A percentile compares a stretch with the other conserved stretches of the same genome.
These are phyloP conservation scores for Metschnikowia lunata DNA, from an alignment of 805 yeast species.

Conservation along the genomic window DNA sequence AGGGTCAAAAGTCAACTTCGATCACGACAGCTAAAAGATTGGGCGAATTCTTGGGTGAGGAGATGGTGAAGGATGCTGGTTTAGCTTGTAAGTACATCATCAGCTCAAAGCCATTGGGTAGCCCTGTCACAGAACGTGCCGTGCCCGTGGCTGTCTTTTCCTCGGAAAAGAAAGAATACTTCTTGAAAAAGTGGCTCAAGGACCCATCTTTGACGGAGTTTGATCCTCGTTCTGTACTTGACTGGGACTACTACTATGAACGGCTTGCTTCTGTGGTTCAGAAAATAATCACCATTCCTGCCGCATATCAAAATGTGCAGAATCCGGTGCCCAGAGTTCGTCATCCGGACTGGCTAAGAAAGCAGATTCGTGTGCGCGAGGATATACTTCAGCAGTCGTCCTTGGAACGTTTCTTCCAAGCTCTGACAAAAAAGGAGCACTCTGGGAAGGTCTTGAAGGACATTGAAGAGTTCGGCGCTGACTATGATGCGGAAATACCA, in stretches of 20 bases:
- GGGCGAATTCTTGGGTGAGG: conserved; percentile 92
- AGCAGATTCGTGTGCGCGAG: conserved; percentile 52
- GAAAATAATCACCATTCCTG: conserved; percentile 94
- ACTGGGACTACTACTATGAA: conserved; percentile 90
- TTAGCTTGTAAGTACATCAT: conserved; percentile 92
- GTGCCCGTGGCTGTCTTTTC: conserved; percentile 94
- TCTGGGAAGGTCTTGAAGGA: conserved; percentile 44
- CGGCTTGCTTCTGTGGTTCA: conserved; percentile 90
- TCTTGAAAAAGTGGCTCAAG: conserved; percentile 79
- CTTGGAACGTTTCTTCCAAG: conserved; percentile 53
- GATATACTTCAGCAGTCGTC: conserved; percentile 72
- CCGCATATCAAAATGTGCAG: conserved; percentile 80
- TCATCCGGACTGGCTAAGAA: conserved; percentile 91
- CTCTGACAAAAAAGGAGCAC: conserved; percentile 39
- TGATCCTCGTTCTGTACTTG: conserved; percentile 85
- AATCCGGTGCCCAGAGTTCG: conserved; percentile 94
- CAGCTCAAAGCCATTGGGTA: conserved; percentile 72
- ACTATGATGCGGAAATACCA: conserved; percentile 22
- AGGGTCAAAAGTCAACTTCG: conserved; percentile 85
- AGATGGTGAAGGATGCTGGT: conserved; percentile 95
- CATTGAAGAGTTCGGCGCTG: conserved; percentile 67
- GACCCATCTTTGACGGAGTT: conserved; percentile 73
- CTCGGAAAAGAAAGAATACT: conserved; percentile 76
- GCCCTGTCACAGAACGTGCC: conserved; percentile 95
- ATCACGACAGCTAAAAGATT: conserved; percentile 91